Base-by-base conservation (phyloP, 129 eudicot genomes). In the Sambucus nigra region DNA sequence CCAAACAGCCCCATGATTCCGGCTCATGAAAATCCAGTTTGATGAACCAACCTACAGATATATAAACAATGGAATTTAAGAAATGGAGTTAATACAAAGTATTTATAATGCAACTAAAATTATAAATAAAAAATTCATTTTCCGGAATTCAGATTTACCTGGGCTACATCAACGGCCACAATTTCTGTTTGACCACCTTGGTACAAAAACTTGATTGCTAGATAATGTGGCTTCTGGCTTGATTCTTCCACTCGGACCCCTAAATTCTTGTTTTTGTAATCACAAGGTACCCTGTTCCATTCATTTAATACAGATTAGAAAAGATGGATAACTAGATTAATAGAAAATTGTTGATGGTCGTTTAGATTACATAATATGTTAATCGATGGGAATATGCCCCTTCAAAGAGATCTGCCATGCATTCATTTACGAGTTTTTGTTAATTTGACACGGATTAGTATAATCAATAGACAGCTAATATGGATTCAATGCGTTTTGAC, bases 181-280 rank as follows among this genome's bases (percentile, higher is more conserved):
- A 89, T 89, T 65, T 84, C 88, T 2, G 97, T 89, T 69, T 89
- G 93, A 32, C 97, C 95, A 59, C 95, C 97, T 79, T 84, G 95
- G 64, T 75, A 81, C 56, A 89, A 50, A 60, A 89, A 56, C 54
- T 78, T 81, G 23, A 89, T 65, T 15, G 94, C 81, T 51, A 89
- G 68, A 61, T 79, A 76, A 38, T 74, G 21, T 0, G 72, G 86
- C 64, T 76, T 73, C 22, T 72, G 52, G 82, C 97, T 89, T 21
- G 80, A 73, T 76, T 84, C 97, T 69, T 89, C 97, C 54, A 89
- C 97, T 31, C 86, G 73, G 26, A 89, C 27, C 0, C 81, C 82
- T 42, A 89, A 39, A 42, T 79, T 84, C 63, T 74, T 66, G 53
- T 72, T 76, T 66, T 78, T 73, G 84, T 78, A 79, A 11, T 78